These are phyloP conservation scores for Neopestalotiopsis rosae DNA, from an alignment of 2,329 filamentous ascomycete genomes.

Conservation along the genomic window DNA sequence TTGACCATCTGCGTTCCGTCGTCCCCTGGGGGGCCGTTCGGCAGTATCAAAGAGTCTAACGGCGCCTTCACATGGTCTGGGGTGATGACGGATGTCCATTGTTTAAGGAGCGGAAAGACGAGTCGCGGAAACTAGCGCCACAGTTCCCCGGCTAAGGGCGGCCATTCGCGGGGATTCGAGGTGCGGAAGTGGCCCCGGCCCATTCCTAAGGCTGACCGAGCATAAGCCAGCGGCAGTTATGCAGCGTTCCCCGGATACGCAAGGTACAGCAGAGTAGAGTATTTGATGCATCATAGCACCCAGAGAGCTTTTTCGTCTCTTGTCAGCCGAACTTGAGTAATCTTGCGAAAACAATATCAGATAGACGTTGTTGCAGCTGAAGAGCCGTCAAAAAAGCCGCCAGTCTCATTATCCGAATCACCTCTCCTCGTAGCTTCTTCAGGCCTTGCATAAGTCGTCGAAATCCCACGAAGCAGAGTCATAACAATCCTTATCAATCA, in stretches of 20 bases:
- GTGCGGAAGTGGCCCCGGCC: slow-evolving; percentile 11
- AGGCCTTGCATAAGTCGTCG: background rate
- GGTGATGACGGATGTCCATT: slow-evolving; percentile 14
- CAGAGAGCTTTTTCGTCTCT: background rate
- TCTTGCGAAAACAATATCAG: background rate
- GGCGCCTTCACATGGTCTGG: background rate
- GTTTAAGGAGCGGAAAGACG: slow-evolving; percentile 11
- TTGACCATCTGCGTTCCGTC: background rate
- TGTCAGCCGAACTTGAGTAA: background rate
- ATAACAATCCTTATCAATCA: background rate
- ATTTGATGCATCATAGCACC: background rate
- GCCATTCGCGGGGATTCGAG: slow-evolving; percentile 14
- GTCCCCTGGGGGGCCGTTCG: background rate
- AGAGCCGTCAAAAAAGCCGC: background rate
- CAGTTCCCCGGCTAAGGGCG: slow-evolving; percentile 16
- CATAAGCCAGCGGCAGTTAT: slow-evolving; percentile 3
- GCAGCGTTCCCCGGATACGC: background rate
- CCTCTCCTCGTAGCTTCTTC: background rate
- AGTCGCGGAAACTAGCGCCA: slow-evolving; percentile 14
- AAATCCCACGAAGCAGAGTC: background rate
- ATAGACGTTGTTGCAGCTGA: background rate
- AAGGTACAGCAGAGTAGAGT: background rate
- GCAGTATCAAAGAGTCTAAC: background rate
- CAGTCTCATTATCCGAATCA: background rate
- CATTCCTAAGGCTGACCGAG: background rate